Conservation (phyloP, 1,284 basidiomycete genomes). For the Bjerkandera adusta region DNA sequence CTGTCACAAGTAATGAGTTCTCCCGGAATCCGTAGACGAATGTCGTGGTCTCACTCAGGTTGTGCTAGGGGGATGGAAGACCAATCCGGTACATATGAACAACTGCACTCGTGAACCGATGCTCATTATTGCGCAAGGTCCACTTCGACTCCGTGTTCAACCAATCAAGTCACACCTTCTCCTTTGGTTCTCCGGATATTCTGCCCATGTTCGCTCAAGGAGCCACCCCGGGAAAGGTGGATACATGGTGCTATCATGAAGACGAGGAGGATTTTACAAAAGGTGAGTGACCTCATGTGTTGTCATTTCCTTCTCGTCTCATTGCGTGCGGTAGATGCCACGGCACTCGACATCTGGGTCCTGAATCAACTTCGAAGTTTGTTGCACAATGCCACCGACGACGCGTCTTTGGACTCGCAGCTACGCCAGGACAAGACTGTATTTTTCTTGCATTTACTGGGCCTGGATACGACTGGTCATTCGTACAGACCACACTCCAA, state of each 20-base stretch:
- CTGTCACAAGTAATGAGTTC: conserved; percentile 68
- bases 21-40: neutral
- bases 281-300: conserved; percentile 38
- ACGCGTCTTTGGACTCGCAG: conserved; percentile 46
- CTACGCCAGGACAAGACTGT: conserved; percentile 61
- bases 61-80: conserved; percentile 75
- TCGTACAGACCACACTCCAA: conserved; percentile 83
- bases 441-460: conserved; percentile 85
- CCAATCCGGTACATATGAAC: conserved; percentile 64
- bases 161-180: conserved; percentile 75
- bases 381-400: conserved; percentile 59
- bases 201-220: conserved; percentile 86
- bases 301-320: neutral
- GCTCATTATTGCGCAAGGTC: conserved; percentile 40
- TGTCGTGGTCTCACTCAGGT: neutral
- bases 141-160: conserved; percentile 92
- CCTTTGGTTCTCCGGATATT: conserved; percentile 90
- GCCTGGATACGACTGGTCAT: conserved; percentile 87
- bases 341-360: conserved; percentile 79
- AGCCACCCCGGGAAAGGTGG: conserved; percentile 68
- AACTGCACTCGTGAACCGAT: conserved; percentile 15
- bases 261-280: conserved; percentile 85
- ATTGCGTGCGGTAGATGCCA: conserved; percentile 57
- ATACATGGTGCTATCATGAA: conserved; percentile 77
- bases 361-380: conserved; percentile 62